Evolutionary conservation across 1,284 basidiomycete species (phyloP).

Genomic region (Pyrrhoderma noxium): DNA sequence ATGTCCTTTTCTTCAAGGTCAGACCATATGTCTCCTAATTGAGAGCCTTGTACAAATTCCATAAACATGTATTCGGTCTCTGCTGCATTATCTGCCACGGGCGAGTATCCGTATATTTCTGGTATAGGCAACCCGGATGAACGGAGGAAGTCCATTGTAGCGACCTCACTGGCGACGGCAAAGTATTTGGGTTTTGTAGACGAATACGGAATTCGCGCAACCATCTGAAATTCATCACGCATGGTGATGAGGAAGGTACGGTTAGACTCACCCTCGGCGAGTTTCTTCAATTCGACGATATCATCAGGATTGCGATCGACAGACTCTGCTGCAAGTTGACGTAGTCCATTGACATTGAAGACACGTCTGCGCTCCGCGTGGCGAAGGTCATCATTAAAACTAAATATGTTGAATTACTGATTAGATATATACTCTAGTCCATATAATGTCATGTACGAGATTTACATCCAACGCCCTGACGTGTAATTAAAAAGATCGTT

Average conservation of each 20-base stretch:
- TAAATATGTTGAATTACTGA: conserved; percentile 13
- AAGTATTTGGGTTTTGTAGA: conserved; percentile 36
- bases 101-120: conserved; percentile 44
- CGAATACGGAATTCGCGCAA: conserved; percentile 44
- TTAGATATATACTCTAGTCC: conserved; percentile 18
- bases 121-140: conserved; percentile 39
- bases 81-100: conserved; percentile 40
- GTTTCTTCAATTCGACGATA: conserved; percentile 32
- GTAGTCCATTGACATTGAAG: conserved; percentile 20
- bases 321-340: conserved; percentile 23
- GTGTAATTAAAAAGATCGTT: too few relatives aligned
- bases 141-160: conserved; percentile 43
- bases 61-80: conserved; percentile 47
- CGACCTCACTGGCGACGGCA: conserved; percentile 44
- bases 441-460: conserved; percentile 17
- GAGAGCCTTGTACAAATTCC: conserved; percentile 39
- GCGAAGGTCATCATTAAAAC: conserved; percentile 20
- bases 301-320: conserved; percentile 27
- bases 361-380: conserved; percentile 19
- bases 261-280: conserved; percentile 40
- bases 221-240: conserved; percentile 35
- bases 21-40: conserved; percentile 39
- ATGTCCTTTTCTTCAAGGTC: conserved; percentile 35
- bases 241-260: conserved; percentile 41
- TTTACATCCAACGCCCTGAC: conserved; percentile 20